Evolutionary conservation across 345 rosid genomes (phyloP), one percentile per base, ranked within the genome.

Genomic region (Triadica sebifera): DNA sequence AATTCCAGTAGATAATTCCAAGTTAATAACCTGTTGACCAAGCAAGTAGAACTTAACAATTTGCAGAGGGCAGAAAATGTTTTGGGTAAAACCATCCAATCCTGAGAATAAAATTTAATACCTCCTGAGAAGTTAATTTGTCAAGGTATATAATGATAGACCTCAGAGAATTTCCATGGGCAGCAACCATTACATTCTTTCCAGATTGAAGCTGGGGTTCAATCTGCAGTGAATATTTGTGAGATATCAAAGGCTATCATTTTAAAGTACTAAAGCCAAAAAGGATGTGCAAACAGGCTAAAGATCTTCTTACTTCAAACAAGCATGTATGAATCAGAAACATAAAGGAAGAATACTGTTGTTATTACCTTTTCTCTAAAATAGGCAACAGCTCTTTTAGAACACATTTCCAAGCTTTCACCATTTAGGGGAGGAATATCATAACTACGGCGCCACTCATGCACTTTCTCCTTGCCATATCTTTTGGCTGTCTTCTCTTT

Each of bases 331-430:
- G n/a, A n/a, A n/a, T n/a, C n/a, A n/a, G n/a, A 55, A n/a, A n/a
- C n/a, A n/a, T n/a, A n/a, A n/a, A 38, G 43, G 41, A 61, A 64
- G 34, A 51, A 69, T 15, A 38, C 29, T 39, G 60, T 34, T 60
- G 65, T 69, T 37, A 22, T 25, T 82, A 88, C 92, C 72, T 84
- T 72, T 37, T 90, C 89, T 77, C 19, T 81, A 72, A 84, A 84
- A 78, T 85, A 89, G 61, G 91, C 85, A 60, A 89, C 97, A 62
- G 98, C 98, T 86, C 98, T 87, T 76, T 87, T 75, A 74, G 98
- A 97, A 65, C 98, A 94, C 97, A 94, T 94, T 85, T 92, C 95
- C 83, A 94, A 89, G 82, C 98, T 94, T 85, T 94, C 98, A 5
- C 98, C 98, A 67, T 90, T 86, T 0, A 97, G 97, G 7, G 98